Percentiles rank a stretch among this genome's conserved stretches.
phyloP scores from a whole-genome alignment of 768 basidiomycete genomes.

The Boletus pseudopeckii region DNA sequence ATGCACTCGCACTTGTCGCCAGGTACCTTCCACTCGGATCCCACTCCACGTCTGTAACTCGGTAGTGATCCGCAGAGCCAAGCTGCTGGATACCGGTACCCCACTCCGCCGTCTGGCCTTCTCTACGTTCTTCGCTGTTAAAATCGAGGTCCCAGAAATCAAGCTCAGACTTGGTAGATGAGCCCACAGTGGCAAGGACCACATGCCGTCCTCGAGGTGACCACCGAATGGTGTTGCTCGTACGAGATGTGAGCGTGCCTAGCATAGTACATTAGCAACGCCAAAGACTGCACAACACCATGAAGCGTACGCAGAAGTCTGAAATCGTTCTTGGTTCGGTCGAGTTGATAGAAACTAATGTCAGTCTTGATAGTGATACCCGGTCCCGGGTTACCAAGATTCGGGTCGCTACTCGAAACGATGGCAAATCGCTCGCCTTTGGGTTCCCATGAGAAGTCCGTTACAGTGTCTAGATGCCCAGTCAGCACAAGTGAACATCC shows the following conservation, averaged over 20 bases:
- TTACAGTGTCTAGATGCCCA: conserved; percentile 69
- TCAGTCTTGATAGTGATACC: conserved; percentile 96
- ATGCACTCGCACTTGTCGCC: conserved; percentile 89
- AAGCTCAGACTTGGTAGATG: conserved; percentile 91
- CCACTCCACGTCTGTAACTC: conserved; percentile 97
- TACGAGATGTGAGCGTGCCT: conserved; percentile 78
- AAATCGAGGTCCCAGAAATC: conserved; percentile 99
- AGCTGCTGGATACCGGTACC: conserved; percentile 83
- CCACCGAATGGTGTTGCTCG: conserved; percentile 94
- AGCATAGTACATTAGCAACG: conserved; percentile 10
- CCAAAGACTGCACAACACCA: background rate
- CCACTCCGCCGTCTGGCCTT: conserved; percentile 62
- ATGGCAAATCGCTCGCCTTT: conserved; percentile 95
- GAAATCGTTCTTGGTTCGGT: conserved; percentile 92
- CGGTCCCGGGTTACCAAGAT: conserved; percentile 83
- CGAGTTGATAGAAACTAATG: conserved; percentile 93
- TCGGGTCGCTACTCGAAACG: conserved; percentile 91
- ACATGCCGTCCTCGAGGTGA: conserved; percentile 95
- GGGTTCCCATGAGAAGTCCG: conserved; percentile 99
- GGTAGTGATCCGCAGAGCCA: conserved; percentile 89
- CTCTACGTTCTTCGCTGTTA: conserved; percentile 53
- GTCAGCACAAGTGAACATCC: conserved; percentile 5
- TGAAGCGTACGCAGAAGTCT: conserved; percentile 68
- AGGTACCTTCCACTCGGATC: conserved; percentile 94
- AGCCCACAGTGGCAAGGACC: conserved; percentile 93